A percentile compares a stretch with the other conserved stretches of the same genome.
Evolutionary conservation across 805 yeast species (phyloP).

Genomic region (Metschnikowia peoriensis): DNA sequence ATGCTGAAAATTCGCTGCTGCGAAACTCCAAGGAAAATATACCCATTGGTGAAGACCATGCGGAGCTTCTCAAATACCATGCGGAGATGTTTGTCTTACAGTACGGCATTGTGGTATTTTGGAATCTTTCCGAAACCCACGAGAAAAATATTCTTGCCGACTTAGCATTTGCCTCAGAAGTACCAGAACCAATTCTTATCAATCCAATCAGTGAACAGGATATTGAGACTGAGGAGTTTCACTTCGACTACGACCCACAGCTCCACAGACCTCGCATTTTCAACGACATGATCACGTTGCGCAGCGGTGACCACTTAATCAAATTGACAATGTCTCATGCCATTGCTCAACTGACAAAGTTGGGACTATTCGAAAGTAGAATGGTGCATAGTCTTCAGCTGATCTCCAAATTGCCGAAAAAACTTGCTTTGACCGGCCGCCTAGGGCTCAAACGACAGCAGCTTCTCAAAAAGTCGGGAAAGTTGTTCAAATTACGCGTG

Average conservation of each 20-base stretch:
- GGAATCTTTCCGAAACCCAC: constrained; percentile 92
- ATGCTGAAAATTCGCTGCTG: not conserved
- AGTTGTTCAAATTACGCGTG: constrained; percentile 82
- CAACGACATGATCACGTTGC: constrained; percentile 89
- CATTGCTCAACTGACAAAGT: constrained; percentile 91
- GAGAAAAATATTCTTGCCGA: constrained; percentile 94
- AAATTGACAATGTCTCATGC: constrained; percentile 94
- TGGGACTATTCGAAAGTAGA: constrained; percentile 86
- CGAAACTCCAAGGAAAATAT: not conserved
- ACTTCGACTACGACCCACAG: constrained; percentile 65
- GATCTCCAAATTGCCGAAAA: constrained; percentile 85
- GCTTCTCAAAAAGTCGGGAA: constrained; percentile 83
- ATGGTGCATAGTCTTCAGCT: constrained; percentile 81
- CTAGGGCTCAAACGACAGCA: constrained; percentile 84
- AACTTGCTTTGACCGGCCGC: constrained; percentile 85
- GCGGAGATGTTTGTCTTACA: constrained; percentile 88
- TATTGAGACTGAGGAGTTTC: constrained; percentile 88
- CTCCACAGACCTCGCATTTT: constrained; percentile 72
- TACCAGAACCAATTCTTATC: constrained; percentile 50
- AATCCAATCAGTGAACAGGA: constrained; percentile 83
- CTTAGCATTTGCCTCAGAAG: constrained; percentile 62
- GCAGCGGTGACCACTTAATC: constrained; percentile 89
- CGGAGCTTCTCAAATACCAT: constrained; percentile 55
- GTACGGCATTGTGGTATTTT: constrained; percentile 96
- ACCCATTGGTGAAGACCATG: constrained; percentile 14